Evolutionary conservation across 2,329 filamentous ascomycete genomes (phyloP).

Genomic region (Diplodia seriata): DNA sequence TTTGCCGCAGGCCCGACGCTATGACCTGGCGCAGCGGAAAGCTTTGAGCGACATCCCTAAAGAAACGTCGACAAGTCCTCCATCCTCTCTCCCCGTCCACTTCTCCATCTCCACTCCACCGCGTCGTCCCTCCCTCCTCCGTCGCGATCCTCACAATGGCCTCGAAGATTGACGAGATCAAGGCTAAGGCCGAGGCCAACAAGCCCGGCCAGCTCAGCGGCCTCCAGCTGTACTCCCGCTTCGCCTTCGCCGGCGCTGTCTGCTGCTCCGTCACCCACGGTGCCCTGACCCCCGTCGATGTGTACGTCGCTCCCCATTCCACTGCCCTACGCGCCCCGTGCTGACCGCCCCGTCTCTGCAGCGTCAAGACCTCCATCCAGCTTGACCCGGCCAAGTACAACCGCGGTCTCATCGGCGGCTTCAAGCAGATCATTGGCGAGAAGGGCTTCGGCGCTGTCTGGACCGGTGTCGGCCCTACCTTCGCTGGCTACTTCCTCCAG

Average conservation of each 20-base stretch:
- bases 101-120: conserved; percentile 31
- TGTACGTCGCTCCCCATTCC: conserved; percentile 76
- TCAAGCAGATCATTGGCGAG: conserved; percentile 81
- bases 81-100: conserved; percentile 20
- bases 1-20: conserved; percentile 22
- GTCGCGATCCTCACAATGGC: conserved; percentile 46
- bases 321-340: conserved; percentile 27
- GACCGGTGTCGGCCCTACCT: conserved; percentile 72
- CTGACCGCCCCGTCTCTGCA: conserved; percentile 46
- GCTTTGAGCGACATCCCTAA: conserved; percentile 26
- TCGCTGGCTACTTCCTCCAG: conserved; percentile 50
- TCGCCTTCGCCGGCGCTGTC: conserved; percentile 94
- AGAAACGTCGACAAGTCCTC: conserved; percentile 28
- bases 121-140: neutral
- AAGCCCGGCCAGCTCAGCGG: conserved; percentile 59
- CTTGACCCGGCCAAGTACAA: conserved; percentile 60
- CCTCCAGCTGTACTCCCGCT: conserved; percentile 85
- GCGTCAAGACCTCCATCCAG: conserved; percentile 95
- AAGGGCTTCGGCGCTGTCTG: conserved; percentile 68
- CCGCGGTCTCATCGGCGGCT: conserved; percentile 81
- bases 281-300: conserved; percentile 96
- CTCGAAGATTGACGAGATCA: conserved; percentile 61
- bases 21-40: conserved; percentile 15
- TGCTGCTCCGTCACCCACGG: conserved; percentile 99
- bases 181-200: conserved; percentile 55